These are phyloP conservation scores for Colletotrichum cuscutae DNA, from an alignment of 2,329 filamentous ascomycete species.

Conservation along the genomic window DNA sequence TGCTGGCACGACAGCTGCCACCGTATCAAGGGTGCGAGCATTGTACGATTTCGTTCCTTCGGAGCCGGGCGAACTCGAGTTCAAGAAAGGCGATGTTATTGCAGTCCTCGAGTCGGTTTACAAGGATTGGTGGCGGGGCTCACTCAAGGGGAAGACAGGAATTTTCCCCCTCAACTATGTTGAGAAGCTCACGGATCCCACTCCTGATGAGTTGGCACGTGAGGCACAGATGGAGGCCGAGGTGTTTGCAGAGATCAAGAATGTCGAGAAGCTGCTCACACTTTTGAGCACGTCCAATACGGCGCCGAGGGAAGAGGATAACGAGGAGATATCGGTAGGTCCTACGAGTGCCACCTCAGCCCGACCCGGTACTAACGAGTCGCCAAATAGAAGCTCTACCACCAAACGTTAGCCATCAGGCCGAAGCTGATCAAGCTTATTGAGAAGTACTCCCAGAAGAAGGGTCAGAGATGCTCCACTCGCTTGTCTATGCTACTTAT, in stretches of 20 bases:
- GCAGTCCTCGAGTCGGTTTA: constrained; percentile 97
- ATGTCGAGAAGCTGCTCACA: constrained; percentile 79
- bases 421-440: constrained; percentile 98
- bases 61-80: constrained; percentile 93
- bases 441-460: constrained; percentile 99
- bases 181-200: constrained; percentile 95
- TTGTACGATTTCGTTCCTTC: constrained; percentile 95
- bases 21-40: constrained; percentile 92
- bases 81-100: constrained; percentile 96
- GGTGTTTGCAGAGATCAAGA: constrained; percentile 73
- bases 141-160: constrained; percentile 90
- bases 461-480: constrained; percentile 66
- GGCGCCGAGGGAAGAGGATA: constrained; percentile 85
- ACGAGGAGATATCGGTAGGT: constrained; percentile 91
- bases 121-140: constrained; percentile 99
- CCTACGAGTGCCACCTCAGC: neutral
- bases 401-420: constrained; percentile 91
- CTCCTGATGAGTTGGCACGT: constrained; percentile 90
- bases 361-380: neutral
- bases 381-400: constrained; percentile 75
- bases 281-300: constrained; percentile 88
- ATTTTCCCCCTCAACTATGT: constrained; percentile 99
- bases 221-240: constrained; percentile 94
- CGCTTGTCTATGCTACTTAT: neutral
- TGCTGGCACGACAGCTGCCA: constrained; percentile 92